Base-by-base conservation (phyloP, 176 grass and related monocot genomes). In the Elymus sibiricus region DNA sequence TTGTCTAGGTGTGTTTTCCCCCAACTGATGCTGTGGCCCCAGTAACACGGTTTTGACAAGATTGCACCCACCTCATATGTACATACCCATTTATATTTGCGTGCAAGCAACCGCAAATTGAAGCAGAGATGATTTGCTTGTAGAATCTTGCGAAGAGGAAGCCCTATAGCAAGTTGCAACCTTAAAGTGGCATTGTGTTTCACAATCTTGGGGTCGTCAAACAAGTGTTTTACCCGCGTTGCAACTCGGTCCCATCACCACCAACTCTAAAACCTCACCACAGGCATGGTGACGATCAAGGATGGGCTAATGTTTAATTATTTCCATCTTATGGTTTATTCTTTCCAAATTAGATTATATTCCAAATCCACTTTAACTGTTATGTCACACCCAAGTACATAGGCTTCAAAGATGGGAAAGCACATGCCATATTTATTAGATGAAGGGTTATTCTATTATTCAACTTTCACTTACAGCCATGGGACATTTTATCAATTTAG, bases 341-440 rank as follows among this genome's bases (percentile, higher is more conserved):
- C 81, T 70, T 7, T n/a, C 44, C 25, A 67, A 32, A 26, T 56
- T 15, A 80, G 21, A 74, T 73, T 56, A 12, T 62, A 37, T 78
- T 73, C 34, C 19, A 43, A 56, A 56, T 8, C 51, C n/a, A 59
- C 68, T 81, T 85, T 81, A 79, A 75, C 77, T 22, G 32, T 25
- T 64, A 35, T 83, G 74, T n/a, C 7, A 2, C 28, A 56, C 51
- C 51, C 51, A 60, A 82, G 47, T 82, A 70, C 46, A 88, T 72
- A 83, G 77, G 61, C 73, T 56, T 47, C 38, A 17, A 8, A 55
- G 51, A 19, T 55, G 51, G 21, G 21, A 56, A 56, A 7, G 6
- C 51, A 19, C 6, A 2, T 56, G 51, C 2, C 51, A 8, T 21
- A 56, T 21, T 56, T 56, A 56, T 22, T 22, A 56, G 16, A 56